phyloP scores from a whole-genome alignment of 2,329 filamentous ascomycete species.

The Cordyceps tenuipes region DNA sequence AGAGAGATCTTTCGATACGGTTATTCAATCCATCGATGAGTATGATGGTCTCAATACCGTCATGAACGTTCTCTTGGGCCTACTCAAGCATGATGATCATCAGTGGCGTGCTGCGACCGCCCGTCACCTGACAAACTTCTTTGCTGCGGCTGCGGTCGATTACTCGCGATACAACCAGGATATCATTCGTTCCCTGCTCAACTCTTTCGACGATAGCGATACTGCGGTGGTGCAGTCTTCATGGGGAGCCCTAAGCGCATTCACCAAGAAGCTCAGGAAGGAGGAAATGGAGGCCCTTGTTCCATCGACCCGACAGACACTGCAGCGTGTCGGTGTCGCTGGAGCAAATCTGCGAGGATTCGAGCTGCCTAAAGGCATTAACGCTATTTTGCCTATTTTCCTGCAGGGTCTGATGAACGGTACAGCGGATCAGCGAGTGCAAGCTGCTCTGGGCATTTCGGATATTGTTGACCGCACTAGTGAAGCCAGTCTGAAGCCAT shows the following conservation, averaged over 20 bases:
- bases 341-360: constrained; percentile 84
- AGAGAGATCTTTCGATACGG: constrained; percentile 74
- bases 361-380: constrained; percentile 90
- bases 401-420: constrained; percentile 97
- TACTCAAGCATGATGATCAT: constrained; percentile 92
- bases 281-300: constrained; percentile 97
- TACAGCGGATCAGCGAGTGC: constrained; percentile 80
- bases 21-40: constrained; percentile 88
- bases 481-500: constrained; percentile 79
- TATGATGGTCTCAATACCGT: constrained; percentile 90
- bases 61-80: constrained; percentile 84
- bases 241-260: constrained; percentile 77
- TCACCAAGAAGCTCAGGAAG: constrained; percentile 85
- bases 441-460: constrained; percentile 86
- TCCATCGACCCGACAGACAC: constrained; percentile 72
- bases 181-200: constrained; percentile 79
- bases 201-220: constrained; percentile 87
- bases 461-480: constrained; percentile 93
- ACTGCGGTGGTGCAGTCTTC: constrained; percentile 76
- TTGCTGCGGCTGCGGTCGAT: constrained; percentile 69
- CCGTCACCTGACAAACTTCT: constrained; percentile 77
- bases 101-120: constrained; percentile 70
- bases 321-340: constrained; percentile 81
- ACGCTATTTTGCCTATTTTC: constrained; percentile 92
- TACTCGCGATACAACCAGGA: constrained; percentile 96